Evolutionary conservation across 768 basidiomycete species (phyloP), one percentile per base, ranked within the genome.

Genomic region (Mycena crocata): DNA sequence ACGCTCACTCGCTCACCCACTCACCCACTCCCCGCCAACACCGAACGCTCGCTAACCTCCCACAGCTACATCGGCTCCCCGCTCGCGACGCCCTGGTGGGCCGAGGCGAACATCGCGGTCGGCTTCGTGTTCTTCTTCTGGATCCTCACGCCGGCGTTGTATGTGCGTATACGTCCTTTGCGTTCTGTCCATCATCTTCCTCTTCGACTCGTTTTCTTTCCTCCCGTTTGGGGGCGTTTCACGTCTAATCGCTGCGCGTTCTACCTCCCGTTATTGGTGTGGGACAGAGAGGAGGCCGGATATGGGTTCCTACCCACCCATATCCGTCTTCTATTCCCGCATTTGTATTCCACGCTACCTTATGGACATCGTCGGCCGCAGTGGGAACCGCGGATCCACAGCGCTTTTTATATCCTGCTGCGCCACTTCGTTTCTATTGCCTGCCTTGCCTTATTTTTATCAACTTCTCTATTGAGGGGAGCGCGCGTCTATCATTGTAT

Each of bases 121-220:
- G 74, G 83, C 21, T 81, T 85, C 63, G 74, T 84, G 6, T 68
- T 83, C 66, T 81, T 85, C 72, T 84, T 80, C 75, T 85, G 84
- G 77, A 71, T 80, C 57, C 44, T 80, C 39, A 71, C 77, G 14
- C 78, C 68, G 7, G 64, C 50, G 13, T 26, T 69, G 28, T 66
- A 69, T 42, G 67, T 68, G 62, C 44, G 62, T 63, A 32, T 65
- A 87, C 71, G 89, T 89, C 32, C 34, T 6, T 54, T 39, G 13
- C 24, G 10, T 48, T 31, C 30, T 31, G 23, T 23, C 17, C 37
- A n/a, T 55, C 6, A 2, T 42, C 21, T 12, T 40, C 26, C 17
- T 28, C 34, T 42, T n/a, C n/a, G n/a, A n/a, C 24, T 24, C 26
- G 3, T 23, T 35, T 39, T 24, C 30, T 39, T 15, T 52, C 35